Conservation (phyloP, 1,284 basidiomycete species). For the Lignosus rhinocerotis region DNA sequence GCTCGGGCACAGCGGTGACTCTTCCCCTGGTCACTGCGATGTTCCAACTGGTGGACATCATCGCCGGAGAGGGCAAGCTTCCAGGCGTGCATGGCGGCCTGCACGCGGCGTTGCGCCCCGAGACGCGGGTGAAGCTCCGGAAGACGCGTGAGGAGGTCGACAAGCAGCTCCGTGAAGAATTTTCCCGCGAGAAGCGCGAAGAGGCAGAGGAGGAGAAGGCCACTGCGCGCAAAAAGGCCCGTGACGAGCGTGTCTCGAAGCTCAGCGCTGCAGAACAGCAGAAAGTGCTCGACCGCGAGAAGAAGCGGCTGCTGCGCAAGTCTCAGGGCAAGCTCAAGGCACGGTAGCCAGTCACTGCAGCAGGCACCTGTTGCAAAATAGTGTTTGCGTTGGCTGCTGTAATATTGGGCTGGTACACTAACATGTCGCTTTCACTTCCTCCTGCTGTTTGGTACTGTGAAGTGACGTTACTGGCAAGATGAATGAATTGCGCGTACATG, state of each 20-base stretch:
- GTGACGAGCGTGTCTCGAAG: constrained; percentile 61
- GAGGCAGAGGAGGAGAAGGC: constrained; percentile 72
- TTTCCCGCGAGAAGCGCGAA: constrained; percentile 70
- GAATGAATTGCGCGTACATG: constrained; percentile 29
- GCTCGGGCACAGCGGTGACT: constrained; percentile 49
- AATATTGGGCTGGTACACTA: background rate
- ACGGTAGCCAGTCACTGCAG: constrained; percentile 35
- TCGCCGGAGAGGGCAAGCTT: constrained; percentile 50
- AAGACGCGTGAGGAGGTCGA: constrained; percentile 72
- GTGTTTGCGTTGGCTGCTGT: too few relatives aligned
- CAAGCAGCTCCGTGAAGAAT: constrained; percentile 66
- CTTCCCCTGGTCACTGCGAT: constrained; percentile 63
- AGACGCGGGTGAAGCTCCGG: constrained; percentile 75
- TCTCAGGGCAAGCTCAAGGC: constrained; percentile 61
- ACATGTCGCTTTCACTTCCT: background rate
- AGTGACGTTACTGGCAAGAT: constrained; percentile 12
- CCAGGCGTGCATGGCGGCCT: constrained; percentile 28
- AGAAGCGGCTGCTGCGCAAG: constrained; percentile 69
- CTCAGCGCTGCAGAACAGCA: constrained; percentile 82
- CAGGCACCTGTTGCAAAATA: too few relatives aligned
- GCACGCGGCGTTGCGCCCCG: constrained; percentile 59
- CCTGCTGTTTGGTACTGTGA: background rate
- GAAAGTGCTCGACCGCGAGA: constrained; percentile 80
- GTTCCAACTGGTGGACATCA: constrained; percentile 72
- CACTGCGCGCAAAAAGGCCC: constrained; percentile 74